Percentiles rank a stretch among this genome's conserved stretches.
phyloP scores from a whole-genome alignment of 2,329 filamentous ascomycete species.

The Xylariaceae sp. region DNA sequence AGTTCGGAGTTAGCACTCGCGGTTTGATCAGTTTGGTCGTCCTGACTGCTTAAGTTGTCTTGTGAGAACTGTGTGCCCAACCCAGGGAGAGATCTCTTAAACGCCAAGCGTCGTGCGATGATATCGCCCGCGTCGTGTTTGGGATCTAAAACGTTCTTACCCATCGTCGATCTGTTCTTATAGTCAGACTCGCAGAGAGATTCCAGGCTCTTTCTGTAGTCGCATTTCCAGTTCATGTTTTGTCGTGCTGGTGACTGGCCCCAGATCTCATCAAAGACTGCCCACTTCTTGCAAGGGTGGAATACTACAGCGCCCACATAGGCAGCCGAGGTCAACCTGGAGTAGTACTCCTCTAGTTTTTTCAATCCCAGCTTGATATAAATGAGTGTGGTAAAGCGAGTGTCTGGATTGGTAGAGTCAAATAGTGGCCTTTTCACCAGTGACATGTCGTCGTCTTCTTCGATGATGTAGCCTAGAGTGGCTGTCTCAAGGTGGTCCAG shows the following conservation, averaged over 20 bases:
- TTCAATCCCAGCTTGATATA: background rate
- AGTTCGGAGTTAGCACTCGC: background rate
- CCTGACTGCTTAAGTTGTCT: background rate
- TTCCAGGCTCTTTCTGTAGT: background rate
- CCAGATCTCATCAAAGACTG: background rate
- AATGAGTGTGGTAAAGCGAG: background rate
- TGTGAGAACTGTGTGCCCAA: background rate
- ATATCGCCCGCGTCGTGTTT: background rate
- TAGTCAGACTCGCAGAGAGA: background rate
- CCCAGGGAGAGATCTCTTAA: background rate
- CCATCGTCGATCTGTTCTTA: background rate
- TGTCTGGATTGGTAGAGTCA: background rate
- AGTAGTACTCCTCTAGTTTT: background rate
- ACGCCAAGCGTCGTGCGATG: background rate
- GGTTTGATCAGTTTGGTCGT: background rate
- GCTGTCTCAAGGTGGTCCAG: conserved; percentile 1
- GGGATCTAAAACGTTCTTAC: background rate
- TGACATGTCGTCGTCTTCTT: background rate
- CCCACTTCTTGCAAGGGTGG: background rate
- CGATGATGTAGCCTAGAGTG: background rate
- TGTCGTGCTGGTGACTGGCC: background rate
- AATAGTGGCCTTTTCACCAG: background rate
- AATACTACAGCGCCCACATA: background rate
- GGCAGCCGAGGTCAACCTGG: background rate
- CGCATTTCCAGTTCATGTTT: background rate